A percentile compares a stretch with the other conserved stretches of the same genome.
These are phyloP conservation scores for Phytophthora quininea DNA, from an alignment of 352 stramenopile species.

Conservation along the genomic window DNA sequence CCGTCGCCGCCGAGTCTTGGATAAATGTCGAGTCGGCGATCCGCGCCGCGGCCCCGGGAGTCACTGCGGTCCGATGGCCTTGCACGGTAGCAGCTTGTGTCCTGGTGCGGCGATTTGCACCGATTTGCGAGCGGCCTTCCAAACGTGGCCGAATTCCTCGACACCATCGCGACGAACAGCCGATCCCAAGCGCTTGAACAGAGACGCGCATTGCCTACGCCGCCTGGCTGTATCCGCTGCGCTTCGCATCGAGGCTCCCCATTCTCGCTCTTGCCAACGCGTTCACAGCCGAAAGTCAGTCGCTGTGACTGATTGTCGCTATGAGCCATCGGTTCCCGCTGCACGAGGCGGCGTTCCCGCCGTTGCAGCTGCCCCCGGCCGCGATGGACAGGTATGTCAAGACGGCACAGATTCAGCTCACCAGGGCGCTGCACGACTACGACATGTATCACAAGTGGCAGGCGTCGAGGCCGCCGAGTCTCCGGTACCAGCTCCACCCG, in stretches of 20 bases:
- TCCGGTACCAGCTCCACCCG: conserved; percentile 44
- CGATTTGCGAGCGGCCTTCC: conserved; percentile 17
- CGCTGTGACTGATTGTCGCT: neutral
- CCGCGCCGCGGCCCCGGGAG: neutral
- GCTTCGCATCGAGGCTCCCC: neutral
- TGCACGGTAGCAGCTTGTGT: neutral
- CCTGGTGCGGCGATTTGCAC: neutral
- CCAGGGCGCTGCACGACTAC: conserved; percentile 42
- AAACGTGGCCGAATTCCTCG: too few species aligned
- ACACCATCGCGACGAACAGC: neutral
- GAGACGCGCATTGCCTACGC: conserved; percentile 23
- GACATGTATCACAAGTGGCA: conserved; percentile 43
- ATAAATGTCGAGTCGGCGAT: neutral
- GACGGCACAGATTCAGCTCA: conserved; percentile 36
- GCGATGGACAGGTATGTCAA: conserved; percentile 37
- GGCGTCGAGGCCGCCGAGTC: conserved; percentile 36
- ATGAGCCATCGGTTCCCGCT: conserved; percentile 47
- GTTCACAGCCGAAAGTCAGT: conserved; percentile 6
- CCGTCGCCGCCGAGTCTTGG: too few species aligned
- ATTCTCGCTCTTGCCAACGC: conserved; percentile 34
- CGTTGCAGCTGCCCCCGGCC: conserved; percentile 30
- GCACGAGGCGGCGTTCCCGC: conserved; percentile 44
- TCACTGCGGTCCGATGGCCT: neutral
- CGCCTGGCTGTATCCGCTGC: conserved; percentile 14
- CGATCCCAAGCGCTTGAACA: conserved; percentile 25